Base-by-base conservation (phyloP, 2,329 filamentous ascomycete genomes). In the Raffaelea ambrosiae region DNA sequence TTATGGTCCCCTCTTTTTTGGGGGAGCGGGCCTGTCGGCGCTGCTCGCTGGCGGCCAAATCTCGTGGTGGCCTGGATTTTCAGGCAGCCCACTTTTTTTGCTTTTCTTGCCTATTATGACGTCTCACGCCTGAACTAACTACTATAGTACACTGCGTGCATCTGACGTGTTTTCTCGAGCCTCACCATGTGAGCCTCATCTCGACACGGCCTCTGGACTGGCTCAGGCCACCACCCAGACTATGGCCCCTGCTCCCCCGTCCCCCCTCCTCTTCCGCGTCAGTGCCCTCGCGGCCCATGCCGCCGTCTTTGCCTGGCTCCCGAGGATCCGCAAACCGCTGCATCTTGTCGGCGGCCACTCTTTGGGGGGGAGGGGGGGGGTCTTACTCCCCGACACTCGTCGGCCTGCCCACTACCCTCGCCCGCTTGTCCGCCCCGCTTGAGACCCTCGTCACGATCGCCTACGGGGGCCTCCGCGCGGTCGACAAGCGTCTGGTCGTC, bases 341-440 rank as follows among this genome's bases (percentile, higher is more conserved):
- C 43, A 36, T 21, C 31, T 19, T 11, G 43, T 29, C 13, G 35
- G 35, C 18, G 84, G 84, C 48, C 72, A 81, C 66, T 76, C 84
- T 57, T 75, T 80, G n/a, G n/a, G n/a, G n/a, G n/a, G n/a, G n/a
- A n/a, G n/a, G n/a, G n/a, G n/a, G n/a, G n/a, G n/a, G n/a, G n/a
- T n/a, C n/a, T n/a, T n/a, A 86, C 60, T 86, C 83, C 58, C 72
- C 88, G 22, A 88, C 84, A 54, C 86, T 87, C 58, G 74, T 88
- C 50, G 83, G 83, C 22, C 73, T 88, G 40, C 67, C 72, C 2
- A 66, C 84, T 18, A 73, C 82, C 1, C 70, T 76, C 14, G 55
- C 72, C 39, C 82, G 79, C 43, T 87, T 86, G 61, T 55, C 64
- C 45, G 63, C 84, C 11, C 84, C 85, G 0, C 66, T 88, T 47